Percentiles rank a stretch among this genome's conserved stretches.
Conservation (phyloP, 768 basidiomycete genomes). For the Mycena vitilis region DNA sequence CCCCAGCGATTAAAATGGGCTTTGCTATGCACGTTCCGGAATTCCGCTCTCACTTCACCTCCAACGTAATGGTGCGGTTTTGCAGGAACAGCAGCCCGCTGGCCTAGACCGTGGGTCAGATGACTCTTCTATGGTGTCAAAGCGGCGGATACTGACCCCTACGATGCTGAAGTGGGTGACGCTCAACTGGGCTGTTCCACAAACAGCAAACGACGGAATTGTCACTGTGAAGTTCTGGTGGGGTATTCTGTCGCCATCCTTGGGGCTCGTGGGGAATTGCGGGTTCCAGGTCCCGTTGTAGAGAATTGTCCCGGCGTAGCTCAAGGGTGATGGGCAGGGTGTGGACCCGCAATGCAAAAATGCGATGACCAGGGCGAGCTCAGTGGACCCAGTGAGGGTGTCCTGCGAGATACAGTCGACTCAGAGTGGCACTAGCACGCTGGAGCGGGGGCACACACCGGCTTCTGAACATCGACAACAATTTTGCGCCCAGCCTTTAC, state of each 20-base stretch:
- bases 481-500: slow-evolving; percentile 43
- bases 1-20: too few relatives aligned
- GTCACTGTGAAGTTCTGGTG: slow-evolving; percentile 21
- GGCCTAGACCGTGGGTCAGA: too few relatives aligned
- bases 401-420: slow-evolving; percentile 34
- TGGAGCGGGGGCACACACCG: slow-evolving; percentile 39
- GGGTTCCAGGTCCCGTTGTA: slow-evolving; percentile 45
- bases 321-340: slow-evolving; percentile 34
- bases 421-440: too few relatives aligned
- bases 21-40: too few relatives aligned
- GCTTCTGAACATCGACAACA: slow-evolving; percentile 48
- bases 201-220: not conserved
- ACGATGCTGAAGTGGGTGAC: slow-evolving; percentile 17
- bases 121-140: too few relatives aligned
- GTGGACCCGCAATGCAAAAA: slow-evolving; percentile 38
- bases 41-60: too few relatives aligned
- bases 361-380: slow-evolving; percentile 49
- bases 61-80: too few relatives aligned
- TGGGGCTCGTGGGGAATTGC: slow-evolving; percentile 23
- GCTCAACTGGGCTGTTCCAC: slow-evolving; percentile 4
- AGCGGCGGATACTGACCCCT: not conserved
- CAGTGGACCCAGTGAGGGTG: slow-evolving; percentile 43
- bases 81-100: too few relatives aligned
- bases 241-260: not conserved
- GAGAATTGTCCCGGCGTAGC: slow-evolving; percentile 44